These are phyloP conservation scores for Boletus rubescentipes DNA, from an alignment of 768 basidiomycete species.

Conservation along the genomic window DNA sequence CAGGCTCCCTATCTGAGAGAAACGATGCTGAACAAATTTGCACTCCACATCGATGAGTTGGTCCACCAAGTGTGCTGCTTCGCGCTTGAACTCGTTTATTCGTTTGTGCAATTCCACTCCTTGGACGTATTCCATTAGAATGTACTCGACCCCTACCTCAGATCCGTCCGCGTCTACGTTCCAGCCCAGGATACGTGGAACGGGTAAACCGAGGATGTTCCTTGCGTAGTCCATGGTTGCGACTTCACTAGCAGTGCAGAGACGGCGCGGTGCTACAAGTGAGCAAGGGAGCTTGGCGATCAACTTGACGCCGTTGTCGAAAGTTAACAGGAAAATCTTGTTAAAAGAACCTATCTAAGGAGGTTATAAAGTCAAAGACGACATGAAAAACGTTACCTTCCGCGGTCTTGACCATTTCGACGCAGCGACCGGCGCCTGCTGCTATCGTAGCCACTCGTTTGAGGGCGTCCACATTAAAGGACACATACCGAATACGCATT, in stretches of 20 bases:
- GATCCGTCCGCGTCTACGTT: constrained; percentile 20
- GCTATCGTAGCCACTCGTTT: constrained; percentile 13
- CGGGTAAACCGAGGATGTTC: constrained; percentile 25
- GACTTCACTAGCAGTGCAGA: constrained; percentile 37
- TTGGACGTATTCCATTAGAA: constrained; percentile 34
- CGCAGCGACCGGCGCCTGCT: constrained; percentile 15
- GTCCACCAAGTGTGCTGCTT: constrained; percentile 12
- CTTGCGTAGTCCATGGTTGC: constrained; percentile 36
- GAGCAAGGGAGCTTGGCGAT: constrained; percentile 19
- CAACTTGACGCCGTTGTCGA: constrained; percentile 12
- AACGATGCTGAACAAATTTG: constrained; percentile 17
- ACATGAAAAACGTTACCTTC: constrained; percentile 2
- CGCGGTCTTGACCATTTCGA: constrained; percentile 15
- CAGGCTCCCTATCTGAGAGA: constrained; percentile 36
- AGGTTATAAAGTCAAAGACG: background rate
- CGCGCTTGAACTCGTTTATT: background rate
- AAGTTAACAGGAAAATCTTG: constrained; percentile 13
- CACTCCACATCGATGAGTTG: constrained; percentile 23
- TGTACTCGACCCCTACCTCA: constrained; percentile 33
- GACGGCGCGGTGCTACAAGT: constrained; percentile 27
- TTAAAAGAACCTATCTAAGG: constrained; percentile 5
- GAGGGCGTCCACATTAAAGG: constrained; percentile 22
- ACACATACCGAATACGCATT: background rate
- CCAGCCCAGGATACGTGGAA: constrained; percentile 34
- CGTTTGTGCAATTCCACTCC: constrained; percentile 24